Evolutionary conservation across 805 yeast species (phyloP), one percentile per base, ranked within the genome.

Genomic region (Zygotorulaspora florentina): DNA sequence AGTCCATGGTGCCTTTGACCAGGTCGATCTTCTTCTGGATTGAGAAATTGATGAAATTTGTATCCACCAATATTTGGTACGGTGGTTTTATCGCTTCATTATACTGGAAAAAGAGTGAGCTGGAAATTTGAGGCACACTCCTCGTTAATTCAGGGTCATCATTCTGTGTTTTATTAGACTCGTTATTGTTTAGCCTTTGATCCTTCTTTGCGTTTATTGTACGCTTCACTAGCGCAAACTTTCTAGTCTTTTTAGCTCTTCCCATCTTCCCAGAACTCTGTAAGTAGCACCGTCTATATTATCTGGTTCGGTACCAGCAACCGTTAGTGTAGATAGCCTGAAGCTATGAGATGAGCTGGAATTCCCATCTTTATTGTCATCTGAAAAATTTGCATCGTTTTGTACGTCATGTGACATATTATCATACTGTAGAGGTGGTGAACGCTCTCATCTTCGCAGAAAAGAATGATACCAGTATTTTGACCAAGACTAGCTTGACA

Each of bases 41-140:
- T 52, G 96, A 87, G 68, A 90, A 90, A 72, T 93, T 93, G 67
- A 93, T 87, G 69, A 93, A 93, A 73, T 93, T 93, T 25, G 99
- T 93, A 80, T 93, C 99, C 41, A 93, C 83, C 15, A 93, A 75
- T 3, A 93, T 91, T 65, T 93, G 98, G 62, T 93, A 93, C 37
- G 99, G 99, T n/a, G 99, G 99, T 65, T 87, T 88, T 54, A 93
- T 87, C 13, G 97, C 88, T 64, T 83, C 84, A 64, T 93, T 93
- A 65, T 80, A 91, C 65, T 91, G 96, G 74, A 93, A 93, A 66
- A 93, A 93, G 36, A 93, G 74, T 0, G 99, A 95, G 45, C 96
- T 86, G 1, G 97, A 89, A 1, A 93, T 96, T 68, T 93, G 98
- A 2, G 99, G 99, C 12, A 85, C 76, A 37, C 76, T 79, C 61